These are phyloP conservation scores for Candida incommunis DNA, from an alignment of 805 yeast genomes.

Conservation along the genomic window DNA sequence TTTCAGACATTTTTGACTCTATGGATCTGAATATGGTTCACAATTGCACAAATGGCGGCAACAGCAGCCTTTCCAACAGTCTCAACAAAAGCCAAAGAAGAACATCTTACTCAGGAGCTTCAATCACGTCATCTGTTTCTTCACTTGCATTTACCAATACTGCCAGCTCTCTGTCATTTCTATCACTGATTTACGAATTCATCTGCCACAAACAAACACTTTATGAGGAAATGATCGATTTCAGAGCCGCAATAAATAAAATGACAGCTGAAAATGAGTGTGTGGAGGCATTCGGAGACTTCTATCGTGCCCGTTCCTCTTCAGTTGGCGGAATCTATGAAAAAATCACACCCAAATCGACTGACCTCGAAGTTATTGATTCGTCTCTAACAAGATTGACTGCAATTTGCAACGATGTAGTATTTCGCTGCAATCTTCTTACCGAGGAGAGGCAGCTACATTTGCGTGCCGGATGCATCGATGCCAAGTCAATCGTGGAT, in stretches of 20 bases:
- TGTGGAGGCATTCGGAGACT: conserved; percentile 9
- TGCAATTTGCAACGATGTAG: background rate
- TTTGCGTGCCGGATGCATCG: background rate
- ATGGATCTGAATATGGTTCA: conserved; percentile 14
- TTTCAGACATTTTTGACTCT: conserved; percentile 16
- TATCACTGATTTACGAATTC: conserved; percentile 40
- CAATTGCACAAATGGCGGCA: conserved; percentile 5
- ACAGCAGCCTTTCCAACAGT: conserved; percentile 2
- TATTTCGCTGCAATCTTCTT: conserved; percentile 1
- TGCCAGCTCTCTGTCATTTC: background rate
- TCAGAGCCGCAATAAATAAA: conserved; percentile 5
- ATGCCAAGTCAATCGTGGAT: background rate
- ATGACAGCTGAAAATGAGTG: conserved; percentile 7
- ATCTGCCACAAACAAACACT: conserved; percentile 59
- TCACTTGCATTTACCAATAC: background rate
- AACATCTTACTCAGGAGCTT: conserved; percentile 4
- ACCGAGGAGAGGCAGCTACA: background rate
- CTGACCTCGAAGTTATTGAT: background rate
- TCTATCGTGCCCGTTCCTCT: conserved; percentile 7
- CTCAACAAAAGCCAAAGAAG: conserved; percentile 2
- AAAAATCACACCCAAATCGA: background rate
- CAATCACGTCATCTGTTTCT: background rate
- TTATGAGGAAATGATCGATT: conserved; percentile 24
- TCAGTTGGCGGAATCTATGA: background rate
- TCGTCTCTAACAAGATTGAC: background rate